Percentiles rank a stretch among this genome's conserved stretches.
Evolutionary conservation across 2,329 filamentous ascomycete genomes (phyloP).

Genomic region (Gnomoniopsis sp.): DNA sequence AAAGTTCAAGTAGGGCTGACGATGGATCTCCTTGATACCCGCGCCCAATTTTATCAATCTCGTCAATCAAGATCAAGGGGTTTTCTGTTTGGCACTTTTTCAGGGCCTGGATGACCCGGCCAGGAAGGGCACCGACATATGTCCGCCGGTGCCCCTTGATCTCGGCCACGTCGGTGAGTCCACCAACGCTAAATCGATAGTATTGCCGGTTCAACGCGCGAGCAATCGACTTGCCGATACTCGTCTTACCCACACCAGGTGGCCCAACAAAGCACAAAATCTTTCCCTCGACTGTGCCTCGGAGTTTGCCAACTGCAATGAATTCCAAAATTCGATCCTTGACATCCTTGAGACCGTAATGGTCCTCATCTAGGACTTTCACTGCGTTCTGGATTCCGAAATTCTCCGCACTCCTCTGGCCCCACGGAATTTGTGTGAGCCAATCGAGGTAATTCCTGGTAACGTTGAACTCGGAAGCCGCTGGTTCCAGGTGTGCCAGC

Average conservation of each 20-base stretch:
- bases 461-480: conserved; percentile 97
- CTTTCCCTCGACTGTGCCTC: conserved; percentile 96
- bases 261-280: conserved; percentile 97
- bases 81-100: conserved; percentile 99
- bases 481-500: conserved; percentile 88
- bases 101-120: conserved; percentile 93
- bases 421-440: conserved; percentile 98
- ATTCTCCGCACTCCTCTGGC: conserved; percentile 90
- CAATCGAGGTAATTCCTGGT: conserved; percentile 98
- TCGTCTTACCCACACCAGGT: conserved; percentile 96
- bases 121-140: conserved; percentile 92
- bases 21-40: conserved; percentile 96
- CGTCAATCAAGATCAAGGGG: conserved; percentile 91
- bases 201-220: conserved; percentile 92
- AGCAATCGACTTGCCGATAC: conserved; percentile 97
- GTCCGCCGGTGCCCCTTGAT: conserved; percentile 97
- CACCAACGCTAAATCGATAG: conserved; percentile 97
- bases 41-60: conserved; percentile 96
- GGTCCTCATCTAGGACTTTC: conserved; percentile 89
- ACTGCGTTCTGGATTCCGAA: conserved; percentile 92
- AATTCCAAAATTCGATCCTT: conserved; percentile 98
- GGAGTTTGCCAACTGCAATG: conserved; percentile 94
- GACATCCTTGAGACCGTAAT: conserved; percentile 95
- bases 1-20: conserved; percentile 85
- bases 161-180: conserved; percentile 93